Evolutionary conservation across 2,329 filamentous ascomycete genomes (phyloP).

Genomic region (Macrophomina tecta): DNA sequence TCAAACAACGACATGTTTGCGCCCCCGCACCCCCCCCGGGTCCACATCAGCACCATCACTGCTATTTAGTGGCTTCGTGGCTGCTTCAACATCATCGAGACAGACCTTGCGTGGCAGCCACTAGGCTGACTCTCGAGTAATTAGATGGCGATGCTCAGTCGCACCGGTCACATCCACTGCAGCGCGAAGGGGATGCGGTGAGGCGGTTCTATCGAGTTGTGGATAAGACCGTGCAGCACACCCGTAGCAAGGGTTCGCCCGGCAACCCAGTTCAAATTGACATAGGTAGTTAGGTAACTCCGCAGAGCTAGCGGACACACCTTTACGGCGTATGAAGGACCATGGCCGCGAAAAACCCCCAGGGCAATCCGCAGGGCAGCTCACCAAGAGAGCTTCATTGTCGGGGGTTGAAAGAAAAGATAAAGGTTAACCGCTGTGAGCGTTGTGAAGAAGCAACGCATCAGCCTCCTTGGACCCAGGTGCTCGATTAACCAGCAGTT

Average conservation of each 20-base stretch:
- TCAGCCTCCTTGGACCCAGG: constrained; percentile 51
- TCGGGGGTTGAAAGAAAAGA: constrained; percentile 55
- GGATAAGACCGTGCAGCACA: constrained; percentile 70
- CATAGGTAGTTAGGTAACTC: constrained; percentile 62
- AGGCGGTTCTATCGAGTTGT: constrained; percentile 69
- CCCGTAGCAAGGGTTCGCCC: constrained; percentile 77
- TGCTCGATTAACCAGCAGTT: constrained; percentile 53
- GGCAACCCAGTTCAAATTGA: constrained; percentile 77
- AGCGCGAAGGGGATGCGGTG: constrained; percentile 68
- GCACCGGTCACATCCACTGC: constrained; percentile 77
- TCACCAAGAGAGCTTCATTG: constrained; percentile 49
- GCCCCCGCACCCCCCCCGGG: not conserved
- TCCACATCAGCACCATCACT: not conserved
- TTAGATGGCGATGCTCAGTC: constrained; percentile 67
- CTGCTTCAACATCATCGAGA: constrained; percentile 67
- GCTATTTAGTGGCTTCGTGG: constrained; percentile 65
- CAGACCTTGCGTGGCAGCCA: constrained; percentile 72
- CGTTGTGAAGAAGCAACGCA: constrained; percentile 48
- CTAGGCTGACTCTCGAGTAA: constrained; percentile 73
- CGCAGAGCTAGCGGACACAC: constrained; percentile 73
- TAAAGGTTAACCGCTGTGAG: constrained; percentile 50
- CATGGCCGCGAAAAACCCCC: constrained; percentile 54
- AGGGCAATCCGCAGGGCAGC: constrained; percentile 52
- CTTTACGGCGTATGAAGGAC: constrained; percentile 56
- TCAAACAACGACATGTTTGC: constrained; percentile 66